Percentiles rank a stretch among this genome's conserved stretches.
Conservation (phyloP, 2,329 filamentous ascomycete genomes). For the Diaporthe sp. region DNA sequence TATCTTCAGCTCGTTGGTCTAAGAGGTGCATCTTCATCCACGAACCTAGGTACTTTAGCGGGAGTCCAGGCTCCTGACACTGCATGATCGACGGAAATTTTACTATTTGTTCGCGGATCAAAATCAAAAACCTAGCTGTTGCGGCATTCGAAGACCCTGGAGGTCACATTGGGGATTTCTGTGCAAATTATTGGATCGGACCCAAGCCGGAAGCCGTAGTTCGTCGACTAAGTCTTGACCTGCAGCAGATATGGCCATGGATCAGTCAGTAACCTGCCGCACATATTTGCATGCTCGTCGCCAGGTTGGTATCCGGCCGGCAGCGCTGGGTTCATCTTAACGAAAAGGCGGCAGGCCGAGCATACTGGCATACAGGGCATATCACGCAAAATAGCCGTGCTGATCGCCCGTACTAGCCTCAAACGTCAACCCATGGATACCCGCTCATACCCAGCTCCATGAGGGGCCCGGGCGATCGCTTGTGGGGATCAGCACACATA, state of each 20-base stretch:
- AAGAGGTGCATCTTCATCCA: background rate
- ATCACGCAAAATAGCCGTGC: background rate
- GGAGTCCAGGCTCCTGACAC: background rate
- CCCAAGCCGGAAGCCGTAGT: background rate
- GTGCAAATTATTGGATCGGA: conserved; percentile 4
- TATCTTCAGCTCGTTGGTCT: background rate
- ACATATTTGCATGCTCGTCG: background rate
- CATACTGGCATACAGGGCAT: conserved; percentile 47
- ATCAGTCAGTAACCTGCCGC: background rate
- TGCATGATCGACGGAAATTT: conserved; percentile 10
- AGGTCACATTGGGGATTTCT: background rate
- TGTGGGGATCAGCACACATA: background rate
- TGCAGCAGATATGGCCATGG: background rate
- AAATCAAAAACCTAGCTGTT: background rate
- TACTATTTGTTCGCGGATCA: background rate
- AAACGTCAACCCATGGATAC: conserved; percentile 20
- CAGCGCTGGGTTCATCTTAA: background rate
- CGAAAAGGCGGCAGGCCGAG: conserved; percentile 16
- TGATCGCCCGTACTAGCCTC: conserved; percentile 12
- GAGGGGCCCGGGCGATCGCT: conserved; percentile 1
- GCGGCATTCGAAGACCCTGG: background rate
- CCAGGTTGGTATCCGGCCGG: conserved; percentile 5
- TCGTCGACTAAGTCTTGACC: background rate
- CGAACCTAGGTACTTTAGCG: background rate
- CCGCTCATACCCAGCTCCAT: background rate